A percentile compares a stretch with the other conserved stretches of the same genome.
phyloP scores from a whole-genome alignment of 495 filamentous ascomycete genomes.

The Parmelia sp. region DNA sequence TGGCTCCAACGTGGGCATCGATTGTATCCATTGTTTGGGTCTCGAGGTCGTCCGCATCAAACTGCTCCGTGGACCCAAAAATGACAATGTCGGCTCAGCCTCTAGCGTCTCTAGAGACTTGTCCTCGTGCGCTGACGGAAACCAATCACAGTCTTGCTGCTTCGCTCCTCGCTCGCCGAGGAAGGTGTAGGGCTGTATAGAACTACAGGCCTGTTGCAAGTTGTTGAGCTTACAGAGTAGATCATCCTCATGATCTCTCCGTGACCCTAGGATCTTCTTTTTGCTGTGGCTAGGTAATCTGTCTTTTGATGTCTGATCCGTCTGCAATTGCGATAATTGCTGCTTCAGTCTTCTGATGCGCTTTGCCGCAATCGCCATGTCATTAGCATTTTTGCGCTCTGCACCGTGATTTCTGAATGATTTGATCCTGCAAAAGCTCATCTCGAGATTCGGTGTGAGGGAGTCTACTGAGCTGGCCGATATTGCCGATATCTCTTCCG shows the following conservation, averaged over 20 bases:
- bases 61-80: not conserved
- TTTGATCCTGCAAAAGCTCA: constrained; percentile 4
- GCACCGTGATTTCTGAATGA: not conserved
- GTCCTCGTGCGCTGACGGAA: not conserved
- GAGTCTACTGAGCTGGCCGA: not conserved
- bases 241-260: not conserved
- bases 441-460: not conserved
- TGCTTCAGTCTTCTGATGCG: not conserved
- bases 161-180: not conserved
- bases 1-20: not conserved
- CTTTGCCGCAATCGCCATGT: not conserved
- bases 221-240: not conserved
- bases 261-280: not conserved
- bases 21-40: not conserved
- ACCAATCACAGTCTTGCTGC: constrained; percentile 1
- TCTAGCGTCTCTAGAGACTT: not conserved
- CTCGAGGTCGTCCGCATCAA: not conserved
- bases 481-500: not conserved
- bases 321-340: not conserved
- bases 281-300: not conserved
- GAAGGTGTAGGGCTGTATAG: not conserved
- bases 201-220: not conserved
- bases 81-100: not conserved
- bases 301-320: not conserved
- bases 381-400: not conserved